These are phyloP conservation scores for Endotrypanum monterogeii DNA, from an alignment of 208 protist genomes.

Conservation along the genomic window DNA sequence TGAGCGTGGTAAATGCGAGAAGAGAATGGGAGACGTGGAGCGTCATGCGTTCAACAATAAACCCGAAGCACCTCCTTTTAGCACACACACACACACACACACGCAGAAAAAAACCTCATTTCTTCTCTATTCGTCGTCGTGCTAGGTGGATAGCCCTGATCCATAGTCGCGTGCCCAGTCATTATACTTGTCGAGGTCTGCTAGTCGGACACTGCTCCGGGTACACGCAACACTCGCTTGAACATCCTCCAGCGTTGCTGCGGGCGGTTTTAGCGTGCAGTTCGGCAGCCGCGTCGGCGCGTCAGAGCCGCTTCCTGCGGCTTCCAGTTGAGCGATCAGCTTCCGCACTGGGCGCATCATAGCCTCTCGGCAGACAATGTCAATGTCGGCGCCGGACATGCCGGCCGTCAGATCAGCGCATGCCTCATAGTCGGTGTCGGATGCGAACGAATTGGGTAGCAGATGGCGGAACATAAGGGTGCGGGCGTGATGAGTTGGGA, in stretches of 20 bases:
- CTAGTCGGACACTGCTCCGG: conserved; percentile 69
- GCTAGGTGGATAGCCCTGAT: conserved; percentile 76
- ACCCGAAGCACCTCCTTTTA: neutral
- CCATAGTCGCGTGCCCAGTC: conserved; percentile 76
- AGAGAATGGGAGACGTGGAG: neutral
- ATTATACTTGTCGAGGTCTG: conserved; percentile 70
- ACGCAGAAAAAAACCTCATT: neutral
- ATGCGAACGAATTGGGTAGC: conserved; percentile 35
- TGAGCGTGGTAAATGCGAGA: neutral
- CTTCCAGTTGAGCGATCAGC: conserved; percentile 82
- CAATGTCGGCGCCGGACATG: conserved; percentile 93
- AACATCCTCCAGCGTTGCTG: conserved; percentile 77
- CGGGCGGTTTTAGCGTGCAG: conserved; percentile 40
- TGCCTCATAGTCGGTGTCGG: conserved; percentile 48
- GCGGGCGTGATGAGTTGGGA: conserved; percentile 77
- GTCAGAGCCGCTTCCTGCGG: conserved; percentile 11
- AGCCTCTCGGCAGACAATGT: conserved; percentile 90
- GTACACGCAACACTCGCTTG: conserved; percentile 77
- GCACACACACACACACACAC: neutral
- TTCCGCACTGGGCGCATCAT: conserved; percentile 92
- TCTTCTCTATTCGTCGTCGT: neutral
- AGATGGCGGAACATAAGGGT: conserved; percentile 69
- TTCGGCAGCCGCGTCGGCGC: conserved; percentile 29
- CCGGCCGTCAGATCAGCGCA: conserved; percentile 70
- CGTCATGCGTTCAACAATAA: neutral